phyloP scores from a whole-genome alignment of 306 rosid species.

The Fagus sylvatica region DNA sequence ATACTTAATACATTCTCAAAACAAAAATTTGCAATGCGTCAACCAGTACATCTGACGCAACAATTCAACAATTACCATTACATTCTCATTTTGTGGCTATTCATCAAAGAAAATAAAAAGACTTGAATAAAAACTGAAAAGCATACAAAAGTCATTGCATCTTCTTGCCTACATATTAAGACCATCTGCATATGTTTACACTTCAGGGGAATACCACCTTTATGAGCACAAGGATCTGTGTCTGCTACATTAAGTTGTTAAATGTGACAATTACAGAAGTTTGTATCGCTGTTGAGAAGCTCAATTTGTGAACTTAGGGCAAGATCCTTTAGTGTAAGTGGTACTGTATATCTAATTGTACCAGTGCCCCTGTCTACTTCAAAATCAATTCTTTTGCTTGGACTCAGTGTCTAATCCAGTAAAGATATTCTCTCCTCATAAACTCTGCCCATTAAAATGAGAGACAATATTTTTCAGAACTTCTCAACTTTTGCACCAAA shows the following conservation, averaged over 20 bases:
- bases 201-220: neutral
- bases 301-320: conserved; percentile 1
- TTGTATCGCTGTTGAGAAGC: neutral
- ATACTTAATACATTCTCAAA: neutral
- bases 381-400: neutral
- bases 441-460: conserved; percentile 2
- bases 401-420: neutral
- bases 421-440: neutral
- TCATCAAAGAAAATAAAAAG: neutral
- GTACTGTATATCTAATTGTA: neutral
- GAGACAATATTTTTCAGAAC: neutral
- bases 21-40: neutral
- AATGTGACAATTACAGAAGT: neutral
- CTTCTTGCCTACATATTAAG: neutral
- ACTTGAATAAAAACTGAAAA: neutral
- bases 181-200: conserved; percentile 3
- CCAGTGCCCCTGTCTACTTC: neutral
- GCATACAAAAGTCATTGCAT: neutral
- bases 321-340: neutral
- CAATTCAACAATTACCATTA: neutral
- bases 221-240: neutral
- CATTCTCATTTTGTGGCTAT: neutral
- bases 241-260: conserved; percentile 1
- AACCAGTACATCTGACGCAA: neutral
- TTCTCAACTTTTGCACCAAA: neutral